phyloP scores from a whole-genome alignment of 2,329 filamentous ascomycete genomes.

The Ceratocystiopsis sp. region DNA sequence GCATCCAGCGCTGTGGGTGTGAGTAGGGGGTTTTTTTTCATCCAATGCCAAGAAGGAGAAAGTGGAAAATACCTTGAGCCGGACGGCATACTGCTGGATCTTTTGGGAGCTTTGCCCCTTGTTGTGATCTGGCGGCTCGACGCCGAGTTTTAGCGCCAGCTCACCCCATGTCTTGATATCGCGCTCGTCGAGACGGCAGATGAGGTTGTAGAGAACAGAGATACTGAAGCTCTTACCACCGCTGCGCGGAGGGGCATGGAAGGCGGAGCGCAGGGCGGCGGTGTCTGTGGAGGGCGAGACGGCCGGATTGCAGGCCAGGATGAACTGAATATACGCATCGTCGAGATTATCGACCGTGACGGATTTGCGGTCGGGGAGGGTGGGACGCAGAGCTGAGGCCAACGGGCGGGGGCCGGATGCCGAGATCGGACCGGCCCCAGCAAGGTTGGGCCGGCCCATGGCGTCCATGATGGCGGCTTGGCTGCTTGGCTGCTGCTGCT shows the following conservation, averaged over 20 bases:
- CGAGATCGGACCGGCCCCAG: too few relatives aligned
- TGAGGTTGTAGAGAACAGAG: constrained; percentile 59
- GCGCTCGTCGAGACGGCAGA: constrained; percentile 59
- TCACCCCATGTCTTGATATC: constrained; percentile 91
- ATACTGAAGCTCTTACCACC: constrained; percentile 76
- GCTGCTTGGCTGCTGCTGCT: too few relatives aligned
- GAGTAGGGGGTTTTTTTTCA: neutral
- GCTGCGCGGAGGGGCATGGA: constrained; percentile 66
- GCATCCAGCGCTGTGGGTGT: constrained; percentile 66
- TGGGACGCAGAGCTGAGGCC: neutral
- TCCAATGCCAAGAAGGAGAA: too few relatives aligned
- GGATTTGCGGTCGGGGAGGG: constrained; percentile 43
- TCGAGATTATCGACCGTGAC: constrained; percentile 58
- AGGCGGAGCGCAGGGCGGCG: constrained; percentile 52
- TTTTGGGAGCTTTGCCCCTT: constrained; percentile 86
- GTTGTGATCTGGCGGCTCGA: constrained; percentile 63
- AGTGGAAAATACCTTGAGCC: constrained; percentile 50
- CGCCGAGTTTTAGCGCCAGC: constrained; percentile 70
- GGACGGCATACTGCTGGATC: constrained; percentile 84
- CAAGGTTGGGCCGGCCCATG: too few relatives aligned
- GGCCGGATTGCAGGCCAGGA: constrained; percentile 79
- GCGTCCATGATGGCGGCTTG: too few relatives aligned
- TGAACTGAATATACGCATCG: constrained; percentile 68
- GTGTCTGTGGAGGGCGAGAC: constrained; percentile 57
- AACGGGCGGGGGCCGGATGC: neutral